Conservation (phyloP, 2,329 filamentous ascomycete genomes). For the Pseudohalonectria lignicola region DNA sequence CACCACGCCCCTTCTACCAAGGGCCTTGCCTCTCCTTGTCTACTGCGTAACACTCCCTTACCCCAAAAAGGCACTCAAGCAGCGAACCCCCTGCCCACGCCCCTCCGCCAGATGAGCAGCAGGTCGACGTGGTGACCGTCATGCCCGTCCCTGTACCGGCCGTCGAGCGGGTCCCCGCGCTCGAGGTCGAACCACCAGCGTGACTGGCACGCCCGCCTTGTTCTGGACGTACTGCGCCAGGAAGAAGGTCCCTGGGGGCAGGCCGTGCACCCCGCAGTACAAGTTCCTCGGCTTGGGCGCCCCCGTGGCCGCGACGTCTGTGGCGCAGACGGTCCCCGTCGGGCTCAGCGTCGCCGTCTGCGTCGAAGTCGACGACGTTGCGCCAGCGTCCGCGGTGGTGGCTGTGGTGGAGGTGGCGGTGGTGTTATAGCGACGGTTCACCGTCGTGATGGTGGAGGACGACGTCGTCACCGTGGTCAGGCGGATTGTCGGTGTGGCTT, state of each 20-base stretch:
- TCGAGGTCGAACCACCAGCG: slow-evolving; percentile 23
- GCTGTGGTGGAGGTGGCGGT: slow-evolving; percentile 11
- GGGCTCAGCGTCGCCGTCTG: slow-evolving; percentile 13
- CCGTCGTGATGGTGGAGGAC: slow-evolving; percentile 1
- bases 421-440: slow-evolving; percentile 3
- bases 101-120: not conserved
- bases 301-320: slow-evolving; percentile 12
- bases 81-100: not conserved
- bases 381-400: slow-evolving; percentile 17
- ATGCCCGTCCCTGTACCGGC: slow-evolving; percentile 9
- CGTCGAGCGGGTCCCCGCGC: slow-evolving; percentile 21
- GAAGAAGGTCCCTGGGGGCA: slow-evolving; percentile 22
- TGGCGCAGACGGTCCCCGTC: slow-evolving; percentile 20
- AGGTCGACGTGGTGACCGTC: not conserved
- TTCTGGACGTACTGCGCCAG: slow-evolving; percentile 26
- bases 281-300: slow-evolving; percentile 14
- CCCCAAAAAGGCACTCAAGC: too few species aligned
- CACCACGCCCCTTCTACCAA: too few species aligned
- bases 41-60: too few species aligned
- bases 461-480: not conserved
- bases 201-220: slow-evolving; percentile 18
- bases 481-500: not conserved
- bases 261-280: slow-evolving; percentile 28
- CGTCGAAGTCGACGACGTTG: slow-evolving; percentile 13
- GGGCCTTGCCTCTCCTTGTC: too few species aligned